Conservation (phyloP, 306 rosid species). For the Arachis stenosperma region DNA sequence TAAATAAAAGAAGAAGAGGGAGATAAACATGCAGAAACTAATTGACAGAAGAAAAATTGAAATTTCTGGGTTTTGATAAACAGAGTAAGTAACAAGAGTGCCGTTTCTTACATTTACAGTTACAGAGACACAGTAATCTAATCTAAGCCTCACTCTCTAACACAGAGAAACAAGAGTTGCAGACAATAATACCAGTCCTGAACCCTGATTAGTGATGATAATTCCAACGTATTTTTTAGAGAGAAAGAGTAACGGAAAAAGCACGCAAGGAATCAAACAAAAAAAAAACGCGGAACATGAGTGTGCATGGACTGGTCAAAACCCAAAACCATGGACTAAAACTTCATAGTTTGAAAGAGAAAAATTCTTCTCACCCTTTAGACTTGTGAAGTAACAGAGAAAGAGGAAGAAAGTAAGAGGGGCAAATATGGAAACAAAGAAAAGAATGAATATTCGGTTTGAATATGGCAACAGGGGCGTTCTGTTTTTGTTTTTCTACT, state of each 20-base stretch:
- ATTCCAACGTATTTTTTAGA: background rate
- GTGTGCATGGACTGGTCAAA: slow-evolving; percentile 10
- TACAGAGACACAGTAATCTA: background rate
- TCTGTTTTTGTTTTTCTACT: background rate
- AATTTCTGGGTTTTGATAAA: background rate
- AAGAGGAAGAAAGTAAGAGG: background rate
- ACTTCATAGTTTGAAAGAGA: background rate
- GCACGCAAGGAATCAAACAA: background rate
- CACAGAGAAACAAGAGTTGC: background rate
- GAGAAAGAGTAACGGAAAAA: slow-evolving; percentile 5
- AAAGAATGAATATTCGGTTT: background rate
- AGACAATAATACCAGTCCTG: background rate
- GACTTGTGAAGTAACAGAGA: background rate
- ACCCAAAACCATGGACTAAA: background rate
- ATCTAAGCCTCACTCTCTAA: background rate
- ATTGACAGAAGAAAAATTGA: background rate
- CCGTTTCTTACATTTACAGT: background rate
- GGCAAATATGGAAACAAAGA: background rate
- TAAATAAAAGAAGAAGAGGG: background rate
- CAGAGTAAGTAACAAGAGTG: background rate
- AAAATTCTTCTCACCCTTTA: background rate
- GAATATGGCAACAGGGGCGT: background rate
- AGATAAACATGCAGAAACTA: background rate
- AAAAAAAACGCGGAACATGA: background rate
- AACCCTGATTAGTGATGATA: background rate